These are phyloP conservation scores for Gossypium anomalum DNA, from an alignment of 345 rosid genomes.

Conservation along the genomic window DNA sequence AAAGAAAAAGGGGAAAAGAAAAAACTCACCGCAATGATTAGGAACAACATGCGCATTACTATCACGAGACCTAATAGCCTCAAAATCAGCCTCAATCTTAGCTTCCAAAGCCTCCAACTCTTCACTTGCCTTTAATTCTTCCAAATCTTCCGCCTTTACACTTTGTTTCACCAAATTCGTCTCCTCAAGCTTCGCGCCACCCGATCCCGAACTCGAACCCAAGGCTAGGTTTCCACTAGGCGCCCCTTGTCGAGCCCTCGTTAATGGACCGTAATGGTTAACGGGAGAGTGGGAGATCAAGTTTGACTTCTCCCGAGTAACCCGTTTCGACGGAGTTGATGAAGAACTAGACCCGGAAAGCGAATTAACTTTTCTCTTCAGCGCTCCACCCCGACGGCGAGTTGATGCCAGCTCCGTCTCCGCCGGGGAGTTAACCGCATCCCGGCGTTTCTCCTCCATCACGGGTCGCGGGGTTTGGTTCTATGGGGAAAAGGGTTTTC, in stretches of 20 bases:
- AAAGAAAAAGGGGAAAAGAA: neutral
- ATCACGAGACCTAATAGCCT: constrained; percentile 76
- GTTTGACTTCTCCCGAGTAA: constrained; percentile 74
- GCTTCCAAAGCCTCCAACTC: constrained; percentile 79
- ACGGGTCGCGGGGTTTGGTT: neutral
- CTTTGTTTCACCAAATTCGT: constrained; percentile 24
- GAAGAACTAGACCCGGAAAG: constrained; percentile 41
- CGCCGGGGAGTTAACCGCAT: constrained; percentile 38
- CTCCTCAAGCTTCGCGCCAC: constrained; percentile 27
- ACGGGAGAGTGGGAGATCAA: constrained; percentile 46
- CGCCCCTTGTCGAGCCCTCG: constrained; percentile 75
- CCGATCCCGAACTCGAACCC: constrained; percentile 13
- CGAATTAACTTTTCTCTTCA: constrained; percentile 65
- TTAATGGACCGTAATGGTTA: constrained; percentile 79
- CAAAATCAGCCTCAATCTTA: constrained; percentile 72
- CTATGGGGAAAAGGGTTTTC: neutral
- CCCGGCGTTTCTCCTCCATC: constrained; percentile 72
- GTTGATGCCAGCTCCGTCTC: constrained; percentile 53
- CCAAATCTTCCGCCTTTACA: constrained; percentile 34
- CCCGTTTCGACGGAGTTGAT: constrained; percentile 61
- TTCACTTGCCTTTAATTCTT: constrained; percentile 42
- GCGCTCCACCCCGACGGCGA: constrained; percentile 67
- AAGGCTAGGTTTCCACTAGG: constrained; percentile 39
- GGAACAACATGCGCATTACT: constrained; percentile 77
- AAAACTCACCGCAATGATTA: constrained; percentile 77